These are phyloP conservation scores for Psilocybe tampanensis DNA, from an alignment of 768 basidiomycete species.

Conservation along the genomic window DNA sequence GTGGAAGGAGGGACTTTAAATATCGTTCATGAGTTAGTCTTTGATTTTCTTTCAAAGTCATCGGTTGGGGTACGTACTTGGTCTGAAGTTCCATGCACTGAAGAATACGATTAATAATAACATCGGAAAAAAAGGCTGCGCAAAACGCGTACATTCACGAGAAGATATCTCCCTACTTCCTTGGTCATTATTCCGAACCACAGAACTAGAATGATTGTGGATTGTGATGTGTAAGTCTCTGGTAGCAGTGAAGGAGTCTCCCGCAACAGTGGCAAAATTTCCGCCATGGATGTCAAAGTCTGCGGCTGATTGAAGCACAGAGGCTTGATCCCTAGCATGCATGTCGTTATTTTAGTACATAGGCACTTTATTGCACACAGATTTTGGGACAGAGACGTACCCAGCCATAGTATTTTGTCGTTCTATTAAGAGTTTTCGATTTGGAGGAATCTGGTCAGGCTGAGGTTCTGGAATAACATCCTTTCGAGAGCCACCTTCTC, in stretches of 20 bases:
- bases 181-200: not conserved
- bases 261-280: not conserved
- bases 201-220: not conserved
- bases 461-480: not conserved
- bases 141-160: not conserved
- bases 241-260: not conserved
- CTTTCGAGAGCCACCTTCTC: not conserved
- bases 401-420: not conserved
- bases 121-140: not conserved
- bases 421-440: not conserved
- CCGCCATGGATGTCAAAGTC: not conserved
- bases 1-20: not conserved
- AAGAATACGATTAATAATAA: not conserved
- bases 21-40: not conserved
- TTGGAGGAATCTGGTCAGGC: not conserved
- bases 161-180: not conserved
- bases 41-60: not conserved
- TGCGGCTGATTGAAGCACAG: not conserved
- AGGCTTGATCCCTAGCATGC: not conserved
- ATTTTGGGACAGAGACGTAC: not conserved
- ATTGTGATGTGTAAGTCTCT: conserved; percentile 1
- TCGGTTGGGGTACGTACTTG: not conserved
- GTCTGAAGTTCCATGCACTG: not conserved
- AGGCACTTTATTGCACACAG: not conserved
- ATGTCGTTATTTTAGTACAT: not conserved